Evolutionary conservation across 352 stramenopile species (phyloP), one percentile per base, ranked within the genome.

Genomic region (Globisporangium irregulare): DNA sequence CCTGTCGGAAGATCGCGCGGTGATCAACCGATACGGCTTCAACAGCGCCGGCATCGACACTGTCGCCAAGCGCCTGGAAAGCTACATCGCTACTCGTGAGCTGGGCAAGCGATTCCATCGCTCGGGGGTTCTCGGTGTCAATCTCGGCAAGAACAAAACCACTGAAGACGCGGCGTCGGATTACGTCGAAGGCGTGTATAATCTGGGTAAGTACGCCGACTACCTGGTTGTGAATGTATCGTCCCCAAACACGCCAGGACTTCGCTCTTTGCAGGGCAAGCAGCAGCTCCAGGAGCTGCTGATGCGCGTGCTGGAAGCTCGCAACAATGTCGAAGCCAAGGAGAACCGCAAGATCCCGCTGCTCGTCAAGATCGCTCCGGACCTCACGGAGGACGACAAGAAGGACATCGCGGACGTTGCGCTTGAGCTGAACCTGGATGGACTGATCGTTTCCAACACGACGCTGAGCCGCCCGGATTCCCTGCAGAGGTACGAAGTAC

Each of bases 11-110:
- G 96, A 99, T 76, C 70, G 79, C 22, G 97, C 81, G 7, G 92
- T 99, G 36, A 99, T 99, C 77, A 99, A 99, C 74, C 87, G 97
- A 66, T 99, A 98, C 79, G 97, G 97, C 48, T 99, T 99, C 78
- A 99, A 99, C 86, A 98, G 89, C 70, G 75, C 95, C 27, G 97
- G 97, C 0, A 68, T 97, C 4, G 84, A 93, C 20, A 72, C 71
- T 18, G 96, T 98, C 0, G 71, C 82, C n/a, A 70, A 78, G 24
- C 73, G 87, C 14, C 76, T 98, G 0, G 69, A 90, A 27, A 62
- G 29, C 18, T 97, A 94, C 68, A 74, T 91, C 3, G 63, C 55
- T 0, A 76, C 70, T 0, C 75, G 84, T 22, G 77, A 62, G 6
- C 64, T 72, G 22, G 75, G 71, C 29, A 67, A 76, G 60, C 57